These are phyloP conservation scores for Botrytis byssoidea DNA, from an alignment of 2,329 filamentous ascomycete species.

Conservation along the genomic window DNA sequence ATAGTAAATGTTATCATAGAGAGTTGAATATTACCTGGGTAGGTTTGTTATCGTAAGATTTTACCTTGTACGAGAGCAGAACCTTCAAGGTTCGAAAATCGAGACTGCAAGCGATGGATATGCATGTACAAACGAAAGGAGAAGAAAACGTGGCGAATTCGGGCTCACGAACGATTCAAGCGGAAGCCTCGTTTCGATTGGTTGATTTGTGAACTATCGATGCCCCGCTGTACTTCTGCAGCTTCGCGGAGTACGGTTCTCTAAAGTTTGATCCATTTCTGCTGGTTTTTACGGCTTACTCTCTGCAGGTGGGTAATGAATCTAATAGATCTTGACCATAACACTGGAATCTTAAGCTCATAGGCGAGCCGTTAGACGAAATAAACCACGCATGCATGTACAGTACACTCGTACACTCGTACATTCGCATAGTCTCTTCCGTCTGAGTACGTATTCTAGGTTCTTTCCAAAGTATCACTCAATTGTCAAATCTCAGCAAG, in stretches of 20 bases:
- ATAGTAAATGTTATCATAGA: background rate
- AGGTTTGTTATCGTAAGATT: background rate
- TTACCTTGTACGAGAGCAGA: background rate
- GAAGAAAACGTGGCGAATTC: background rate
- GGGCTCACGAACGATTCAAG: background rate
- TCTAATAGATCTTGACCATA: background rate
- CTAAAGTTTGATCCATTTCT: background rate
- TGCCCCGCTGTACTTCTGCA: background rate
- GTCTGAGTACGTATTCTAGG: background rate
- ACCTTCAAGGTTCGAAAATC: background rate
- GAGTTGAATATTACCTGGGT: background rate
- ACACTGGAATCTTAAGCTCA: background rate
- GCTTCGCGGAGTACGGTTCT: background rate
- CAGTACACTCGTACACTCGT: background rate
- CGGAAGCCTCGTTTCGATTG: background rate
- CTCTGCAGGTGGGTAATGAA: background rate
- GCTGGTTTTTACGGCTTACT: background rate
- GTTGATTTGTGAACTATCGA: background rate
- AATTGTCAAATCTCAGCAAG: background rate
- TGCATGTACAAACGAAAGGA: background rate
- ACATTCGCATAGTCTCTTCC: background rate
- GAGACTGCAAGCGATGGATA: background rate
- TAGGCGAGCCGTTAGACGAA: background rate
- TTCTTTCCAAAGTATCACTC: background rate
- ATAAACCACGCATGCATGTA: background rate